Evolutionary conservation across 352 stramenopile species (phyloP), one percentile per base, ranked within the genome.

Genomic region (Pythium scleroteichum): DNA sequence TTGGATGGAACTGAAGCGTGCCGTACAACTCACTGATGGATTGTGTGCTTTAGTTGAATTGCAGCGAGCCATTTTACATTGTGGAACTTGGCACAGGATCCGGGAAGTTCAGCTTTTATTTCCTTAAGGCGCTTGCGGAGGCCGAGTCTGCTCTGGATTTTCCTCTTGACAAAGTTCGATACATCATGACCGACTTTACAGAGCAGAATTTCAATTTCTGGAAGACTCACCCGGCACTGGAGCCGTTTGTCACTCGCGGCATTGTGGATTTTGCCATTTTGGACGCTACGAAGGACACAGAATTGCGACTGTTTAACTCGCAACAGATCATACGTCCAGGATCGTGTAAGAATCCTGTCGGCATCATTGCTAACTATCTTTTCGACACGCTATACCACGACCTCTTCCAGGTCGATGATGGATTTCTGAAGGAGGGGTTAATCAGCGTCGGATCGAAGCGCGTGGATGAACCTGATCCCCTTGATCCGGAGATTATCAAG

Each of bases 111-210:
- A 96, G 82, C 56, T 98, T 97, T 64, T 98, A 97, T 64, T 97
- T 98, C 54, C 66, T 98, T 19, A 94, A 97, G 62, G 84, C 82
- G 17, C 72, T 92, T n/a, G 70, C 82, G 4, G 80, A 89, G 53
- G 62, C 76, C 42, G 73, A 90, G 66, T 71, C 85, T 13, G 35
- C 54, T 2, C 47, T 53, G 50, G 86, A 96, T 56, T 97, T 97
- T 55, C 92, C 93, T 22, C 66, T 97, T 13, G 64, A 74, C 55
- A 94, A 97, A 20, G 90, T 98, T 55, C 82, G 92, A 42, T 98
- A 97, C 77, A 85, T 98, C 41, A 97, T 98, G 90, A 98, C 92
- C 14, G 94, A 98, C 72, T 98, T 98, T 58, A 97, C 90, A 13
- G 78, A 96, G 67, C 79, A 82, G 22, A 97, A 98, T 61, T 88